These are phyloP conservation scores for Yamadazyma trypodendri DNA, from an alignment of 1,139 yeast species.

Conservation along the genomic window DNA sequence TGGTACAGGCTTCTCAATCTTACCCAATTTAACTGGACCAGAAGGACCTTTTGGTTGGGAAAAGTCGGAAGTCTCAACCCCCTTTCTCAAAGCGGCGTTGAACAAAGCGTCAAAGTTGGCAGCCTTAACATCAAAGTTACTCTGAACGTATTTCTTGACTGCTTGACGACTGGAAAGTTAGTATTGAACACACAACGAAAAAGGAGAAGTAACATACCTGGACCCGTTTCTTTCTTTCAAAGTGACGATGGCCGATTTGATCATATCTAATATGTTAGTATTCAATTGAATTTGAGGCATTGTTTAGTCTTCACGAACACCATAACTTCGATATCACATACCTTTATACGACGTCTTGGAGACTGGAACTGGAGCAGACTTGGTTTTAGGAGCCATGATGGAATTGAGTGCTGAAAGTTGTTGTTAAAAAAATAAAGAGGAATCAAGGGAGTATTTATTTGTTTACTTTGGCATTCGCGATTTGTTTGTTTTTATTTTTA, in stretches of 20 bases:
- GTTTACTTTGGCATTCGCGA: conserved; percentile 3
- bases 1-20: conserved; percentile 17
- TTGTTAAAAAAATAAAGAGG: conserved; percentile 2
- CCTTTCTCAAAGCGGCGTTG: conserved; percentile 77
- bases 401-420: background rate
- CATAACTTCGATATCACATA: conserved; percentile 34
- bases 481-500: conserved; percentile 14
- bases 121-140: conserved; percentile 59
- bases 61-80: conserved; percentile 75
- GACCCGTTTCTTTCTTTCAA: conserved; percentile 85
- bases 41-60: conserved; percentile 87
- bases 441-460: conserved; percentile 7
- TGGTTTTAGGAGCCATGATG: conserved; percentile 24
- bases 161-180: conserved; percentile 57
- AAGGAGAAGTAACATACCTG: conserved; percentile 44
- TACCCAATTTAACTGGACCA: conserved; percentile 61
- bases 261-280: conserved; percentile 56
- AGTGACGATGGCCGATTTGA: conserved; percentile 67
- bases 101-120: conserved; percentile 72
- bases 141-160: conserved; percentile 67
- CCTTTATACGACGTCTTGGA: conserved; percentile 52
- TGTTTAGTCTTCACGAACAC: too few species aligned
- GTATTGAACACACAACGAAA: conserved; percentile 1
- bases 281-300: background rate
- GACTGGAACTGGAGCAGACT: conserved; percentile 21